phyloP scores from a whole-genome alignment of 495 filamentous ascomycete genomes.

The Podospora conica region DNA sequence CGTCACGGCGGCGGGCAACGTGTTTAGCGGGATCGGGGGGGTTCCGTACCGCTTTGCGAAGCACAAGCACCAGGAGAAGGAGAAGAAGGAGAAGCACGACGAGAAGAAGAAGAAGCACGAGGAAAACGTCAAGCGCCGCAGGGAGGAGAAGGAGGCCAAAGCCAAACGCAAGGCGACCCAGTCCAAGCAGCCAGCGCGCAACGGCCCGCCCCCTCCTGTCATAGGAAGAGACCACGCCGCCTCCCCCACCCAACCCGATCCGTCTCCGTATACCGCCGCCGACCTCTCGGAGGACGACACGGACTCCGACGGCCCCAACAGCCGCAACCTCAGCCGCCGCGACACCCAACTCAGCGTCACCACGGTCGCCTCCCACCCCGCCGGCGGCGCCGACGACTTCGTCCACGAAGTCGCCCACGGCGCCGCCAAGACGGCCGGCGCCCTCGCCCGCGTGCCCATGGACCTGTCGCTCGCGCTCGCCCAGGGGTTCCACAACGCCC shows the following conservation, averaged over 20 bases:
- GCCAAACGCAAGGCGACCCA: background rate
- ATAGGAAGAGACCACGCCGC: background rate
- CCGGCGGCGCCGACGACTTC: slow-evolving; percentile 32
- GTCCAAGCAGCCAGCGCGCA: background rate
- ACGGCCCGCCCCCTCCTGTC: background rate
- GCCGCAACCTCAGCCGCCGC: slow-evolving; percentile 17
- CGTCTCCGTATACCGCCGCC: background rate
- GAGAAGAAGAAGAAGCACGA: slow-evolving; percentile 39
- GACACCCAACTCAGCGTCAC: slow-evolving; percentile 11
- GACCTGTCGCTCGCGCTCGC: slow-evolving; percentile 67
- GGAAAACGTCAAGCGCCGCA: slow-evolving; percentile 6
- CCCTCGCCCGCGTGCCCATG: slow-evolving; percentile 48
- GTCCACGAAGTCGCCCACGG: slow-evolving; percentile 44
- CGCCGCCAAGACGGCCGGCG: slow-evolving; percentile 34
- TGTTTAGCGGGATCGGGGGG: slow-evolving; percentile 52
- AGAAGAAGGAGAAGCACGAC: slow-evolving; percentile 35
- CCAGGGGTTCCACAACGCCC: slow-evolving; percentile 80
- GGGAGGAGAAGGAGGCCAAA: slow-evolving; percentile 7
- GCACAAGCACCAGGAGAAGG: slow-evolving; percentile 42
- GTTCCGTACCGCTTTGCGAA: slow-evolving; percentile 53
- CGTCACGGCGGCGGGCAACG: slow-evolving; percentile 45
- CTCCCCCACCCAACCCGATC: background rate
- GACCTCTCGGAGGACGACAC: background rate
- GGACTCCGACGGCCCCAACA: background rate
- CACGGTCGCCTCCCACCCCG: slow-evolving; percentile 24